These are phyloP conservation scores for Suillus hirtellus DNA, from an alignment of 768 basidiomycete species.

Conservation along the genomic window DNA sequence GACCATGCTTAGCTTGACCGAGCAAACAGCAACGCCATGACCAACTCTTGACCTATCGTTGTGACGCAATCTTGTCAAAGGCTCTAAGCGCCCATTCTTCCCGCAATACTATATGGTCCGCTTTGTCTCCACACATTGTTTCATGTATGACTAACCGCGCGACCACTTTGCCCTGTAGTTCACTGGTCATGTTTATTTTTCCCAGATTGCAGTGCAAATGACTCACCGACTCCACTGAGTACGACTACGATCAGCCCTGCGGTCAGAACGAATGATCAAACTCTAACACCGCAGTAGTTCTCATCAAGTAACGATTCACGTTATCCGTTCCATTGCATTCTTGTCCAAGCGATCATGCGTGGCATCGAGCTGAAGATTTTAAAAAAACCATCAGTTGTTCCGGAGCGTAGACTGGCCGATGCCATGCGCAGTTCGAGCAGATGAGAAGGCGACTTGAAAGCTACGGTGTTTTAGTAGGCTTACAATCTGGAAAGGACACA, in stretches of 20 bases:
- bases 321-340: conserved; percentile 89
- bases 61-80: neutral
- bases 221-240: conserved; percentile 79
- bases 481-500: conserved; percentile 52
- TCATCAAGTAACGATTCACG: conserved; percentile 72
- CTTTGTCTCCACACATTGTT: conserved; percentile 33
- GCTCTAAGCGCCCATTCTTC: neutral
- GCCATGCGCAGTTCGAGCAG: conserved; percentile 90
- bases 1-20: no score
- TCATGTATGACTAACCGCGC: conserved; percentile 76
- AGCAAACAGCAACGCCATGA: neutral
- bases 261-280: conserved; percentile 12
- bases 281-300: conserved; percentile 29
- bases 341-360: conserved; percentile 91
- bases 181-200: neutral
- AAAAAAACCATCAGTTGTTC: neutral
- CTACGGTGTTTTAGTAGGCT: conserved; percentile 38
- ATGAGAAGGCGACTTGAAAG: conserved; percentile 89
- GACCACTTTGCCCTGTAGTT: conserved; percentile 74
- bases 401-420: conserved; percentile 89
- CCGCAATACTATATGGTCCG: conserved; percentile 8
- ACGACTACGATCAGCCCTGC: conserved; percentile 88
- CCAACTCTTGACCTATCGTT: conserved; percentile 1
- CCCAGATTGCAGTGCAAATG: neutral
- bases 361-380: conserved; percentile 68